Evolutionary conservation across 495 filamentous ascomycete genomes (phyloP), one percentile per base, ranked within the genome.

Genomic region (Collariella sp.): DNA sequence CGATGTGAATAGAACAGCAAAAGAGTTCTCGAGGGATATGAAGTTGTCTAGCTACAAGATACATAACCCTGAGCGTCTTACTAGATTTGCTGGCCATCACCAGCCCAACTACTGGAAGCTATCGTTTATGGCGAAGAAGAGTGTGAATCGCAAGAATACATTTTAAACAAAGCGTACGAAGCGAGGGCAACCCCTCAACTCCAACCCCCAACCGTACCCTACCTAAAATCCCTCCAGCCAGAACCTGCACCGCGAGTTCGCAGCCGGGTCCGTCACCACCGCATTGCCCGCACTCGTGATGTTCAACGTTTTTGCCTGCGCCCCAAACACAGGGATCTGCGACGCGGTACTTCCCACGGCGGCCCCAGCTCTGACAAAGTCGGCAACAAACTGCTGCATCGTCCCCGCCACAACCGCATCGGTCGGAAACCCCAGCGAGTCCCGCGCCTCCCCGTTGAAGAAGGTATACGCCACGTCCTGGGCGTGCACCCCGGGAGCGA

Each of bases 401-500:
- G 12, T 16, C 4, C 2, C n/a, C 1, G 39, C 53, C 1, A 29
- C 15, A 0, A 22, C 19, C 13, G 12, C 26, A 0, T 19, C 13
- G 5, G 50, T 43, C 0, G 53, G 53, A 11, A 44, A 16, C 6
- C 53, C 53, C 18, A 38, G n/a, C n/a, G 13, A 19, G 29, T 48
- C 53, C 13, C 29, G 18, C 1, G 24, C 26, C 20, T 50, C 42
- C 2, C 46, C 39, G 50, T 58, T 58, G 2, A 7, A 54, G 20
- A 58, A 58, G 0, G 56, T 54, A 10, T 50, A 58, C 7, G 18
- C 31, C 20, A 50, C 46, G 35, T 58, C 56, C 0, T 20, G 5
- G 2, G 56, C 50, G 24, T 58, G 56, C 1, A 58, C 44, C 7
- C 36, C 50, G 11, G 56, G 56, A 13, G 23, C 54, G 11, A 54